phyloP scores from a whole-genome alignment of 2,329 filamentous ascomycete genomes.

The Helotiales sp. region DNA sequence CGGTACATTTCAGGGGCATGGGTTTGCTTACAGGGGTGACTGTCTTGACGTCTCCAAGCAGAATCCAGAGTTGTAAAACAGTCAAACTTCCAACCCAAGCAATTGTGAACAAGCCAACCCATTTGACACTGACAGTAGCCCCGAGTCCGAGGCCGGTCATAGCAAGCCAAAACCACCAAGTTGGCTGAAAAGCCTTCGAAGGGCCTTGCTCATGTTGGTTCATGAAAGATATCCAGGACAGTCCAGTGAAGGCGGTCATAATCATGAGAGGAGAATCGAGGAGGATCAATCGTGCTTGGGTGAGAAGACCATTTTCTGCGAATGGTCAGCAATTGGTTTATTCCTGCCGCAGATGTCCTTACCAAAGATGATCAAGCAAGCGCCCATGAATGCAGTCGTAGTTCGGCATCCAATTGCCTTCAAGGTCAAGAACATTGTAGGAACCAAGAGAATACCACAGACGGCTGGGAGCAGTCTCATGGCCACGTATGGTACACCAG shows the following conservation, averaged over 20 bases:
- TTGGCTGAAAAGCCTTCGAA: slow-evolving; percentile 78
- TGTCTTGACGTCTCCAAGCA: slow-evolving; percentile 84
- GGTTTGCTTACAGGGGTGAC: slow-evolving; percentile 67
- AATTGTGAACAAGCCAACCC: slow-evolving; percentile 98
- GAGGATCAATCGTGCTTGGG: slow-evolving; percentile 92
- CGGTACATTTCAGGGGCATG: neutral
- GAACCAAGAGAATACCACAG: slow-evolving; percentile 83
- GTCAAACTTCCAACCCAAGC: slow-evolving; percentile 96
- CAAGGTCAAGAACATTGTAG: slow-evolving; percentile 90
- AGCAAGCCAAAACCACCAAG: slow-evolving; percentile 98
- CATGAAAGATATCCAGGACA: slow-evolving; percentile 89
- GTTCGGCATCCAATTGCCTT: slow-evolving; percentile 90
- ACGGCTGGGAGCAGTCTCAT: slow-evolving; percentile 94
- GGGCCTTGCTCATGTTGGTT: slow-evolving; percentile 97
- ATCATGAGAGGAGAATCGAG: slow-evolving; percentile 94
- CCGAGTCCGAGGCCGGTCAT: slow-evolving; percentile 86
- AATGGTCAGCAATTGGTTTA: slow-evolving; percentile 24
- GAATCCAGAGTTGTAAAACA: slow-evolving; percentile 87
- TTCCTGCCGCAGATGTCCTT: slow-evolving; percentile 31
- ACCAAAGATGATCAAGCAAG: slow-evolving; percentile 90
- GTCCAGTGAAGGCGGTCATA: slow-evolving; percentile 86
- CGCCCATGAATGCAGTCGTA: slow-evolving; percentile 78
- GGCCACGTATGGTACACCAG: slow-evolving; percentile 91
- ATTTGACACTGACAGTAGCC: slow-evolving; percentile 93
- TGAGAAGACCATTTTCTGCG: slow-evolving; percentile 89